phyloP scores from a whole-genome alignment of 805 yeast genomes.

The Candida endomychidarum region DNA sequence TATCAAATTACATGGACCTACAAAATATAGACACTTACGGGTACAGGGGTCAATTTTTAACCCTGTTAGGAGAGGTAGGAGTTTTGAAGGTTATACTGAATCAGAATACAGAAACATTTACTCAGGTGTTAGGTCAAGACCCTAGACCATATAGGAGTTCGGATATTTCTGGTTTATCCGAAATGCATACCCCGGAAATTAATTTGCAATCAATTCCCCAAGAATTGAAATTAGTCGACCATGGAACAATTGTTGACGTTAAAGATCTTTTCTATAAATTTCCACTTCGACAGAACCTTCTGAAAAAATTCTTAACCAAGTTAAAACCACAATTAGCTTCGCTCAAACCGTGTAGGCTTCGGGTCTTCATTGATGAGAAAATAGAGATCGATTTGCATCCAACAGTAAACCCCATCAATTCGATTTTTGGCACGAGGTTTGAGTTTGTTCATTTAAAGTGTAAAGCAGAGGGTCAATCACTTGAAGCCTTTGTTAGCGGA shows the following conservation, averaged over 20 bases:
- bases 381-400: not conserved
- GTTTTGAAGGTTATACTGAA: not conserved
- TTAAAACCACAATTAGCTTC: not conserved
- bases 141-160: no score
- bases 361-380: not conserved
- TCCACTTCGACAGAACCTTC: constrained; percentile 40
- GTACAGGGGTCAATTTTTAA: constrained; percentile 71
- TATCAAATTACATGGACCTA: constrained; percentile 38
- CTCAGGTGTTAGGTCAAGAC: not conserved
- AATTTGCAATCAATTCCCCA: not conserved
- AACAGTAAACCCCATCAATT: not conserved
- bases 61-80: constrained; percentile 34
- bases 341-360: not conserved
- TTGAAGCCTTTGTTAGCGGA: not conserved
- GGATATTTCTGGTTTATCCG: no score
- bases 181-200: no score
- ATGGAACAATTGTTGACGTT: constrained; percentile 41
- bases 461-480: not conserved
- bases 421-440: not conserved
- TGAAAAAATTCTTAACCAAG: not conserved
- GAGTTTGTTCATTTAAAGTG: not conserved
- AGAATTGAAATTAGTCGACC: not conserved
- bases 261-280: constrained; percentile 41
- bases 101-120: not conserved
- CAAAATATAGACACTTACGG: constrained; percentile 50